Evolutionary conservation across 139 green algal genomes (phyloP).

Genomic region (Chlamydomonas incerta): DNA sequence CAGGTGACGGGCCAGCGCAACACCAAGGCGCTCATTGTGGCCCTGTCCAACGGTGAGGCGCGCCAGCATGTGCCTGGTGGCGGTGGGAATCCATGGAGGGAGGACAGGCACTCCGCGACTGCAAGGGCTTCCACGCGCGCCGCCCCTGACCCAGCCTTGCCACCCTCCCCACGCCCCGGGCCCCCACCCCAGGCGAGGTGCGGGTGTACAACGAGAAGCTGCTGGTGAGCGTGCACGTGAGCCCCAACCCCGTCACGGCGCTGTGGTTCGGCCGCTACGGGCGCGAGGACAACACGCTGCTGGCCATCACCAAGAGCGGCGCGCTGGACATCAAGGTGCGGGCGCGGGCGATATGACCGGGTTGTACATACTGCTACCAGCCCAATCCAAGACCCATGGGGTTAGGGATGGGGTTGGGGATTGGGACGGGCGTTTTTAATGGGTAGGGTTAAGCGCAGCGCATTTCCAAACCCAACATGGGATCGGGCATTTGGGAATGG

Average conservation of each 20-base stretch:
- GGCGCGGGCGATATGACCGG: neutral
- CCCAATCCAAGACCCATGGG: too few species aligned
- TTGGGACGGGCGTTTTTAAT: too few species aligned
- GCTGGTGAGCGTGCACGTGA: conserved; percentile 61
- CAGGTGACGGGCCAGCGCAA: conserved; percentile 27
- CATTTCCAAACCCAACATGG: too few species aligned
- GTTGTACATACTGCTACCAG: too few species aligned
- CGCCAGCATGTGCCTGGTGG: too few species aligned
- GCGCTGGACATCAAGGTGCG: conserved; percentile 74
- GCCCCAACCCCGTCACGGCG: conserved; percentile 56
- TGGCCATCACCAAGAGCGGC: conserved; percentile 64
- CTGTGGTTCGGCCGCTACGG: conserved; percentile 76
- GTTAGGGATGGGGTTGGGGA: too few species aligned
- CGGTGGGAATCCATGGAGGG: too few species aligned
- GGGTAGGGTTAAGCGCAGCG: too few species aligned
- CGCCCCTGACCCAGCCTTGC: neutral
- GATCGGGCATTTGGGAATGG: too few species aligned
- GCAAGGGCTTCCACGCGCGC: too few species aligned
- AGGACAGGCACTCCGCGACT: too few species aligned
- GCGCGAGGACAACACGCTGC: conserved; percentile 80
- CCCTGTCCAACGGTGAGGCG: conserved; percentile 68
- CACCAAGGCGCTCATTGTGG: conserved; percentile 68
- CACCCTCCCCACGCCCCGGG: neutral
- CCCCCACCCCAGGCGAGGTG: conserved; percentile 61
- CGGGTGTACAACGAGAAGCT: conserved; percentile 78